Evolutionary conservation across 768 basidiomycete species (phyloP).

Genomic region (Lanmaoa rubissima): DNA sequence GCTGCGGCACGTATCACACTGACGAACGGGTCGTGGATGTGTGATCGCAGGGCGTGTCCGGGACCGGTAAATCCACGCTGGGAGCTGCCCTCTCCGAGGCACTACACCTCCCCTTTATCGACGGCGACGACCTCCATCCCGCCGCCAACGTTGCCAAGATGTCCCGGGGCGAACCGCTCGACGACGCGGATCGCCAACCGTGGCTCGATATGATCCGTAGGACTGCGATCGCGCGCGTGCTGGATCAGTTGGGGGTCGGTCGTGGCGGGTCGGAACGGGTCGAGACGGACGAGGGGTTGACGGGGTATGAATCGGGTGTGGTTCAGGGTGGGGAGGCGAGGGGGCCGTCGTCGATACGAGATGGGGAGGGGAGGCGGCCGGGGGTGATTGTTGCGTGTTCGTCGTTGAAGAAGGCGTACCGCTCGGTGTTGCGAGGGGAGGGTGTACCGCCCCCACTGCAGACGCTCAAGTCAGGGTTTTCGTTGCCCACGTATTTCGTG

Average conservation of each 20-base stretch:
- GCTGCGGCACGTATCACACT: neutral
- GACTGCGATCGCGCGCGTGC: slow-evolving; percentile 44
- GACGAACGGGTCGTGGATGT: neutral
- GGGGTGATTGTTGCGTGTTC: slow-evolving; percentile 89
- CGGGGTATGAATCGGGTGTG: too few relatives aligned
- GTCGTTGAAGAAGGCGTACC: slow-evolving; percentile 76
- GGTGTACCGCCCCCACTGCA: neutral
- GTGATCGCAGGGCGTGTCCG: slow-evolving; percentile 60
- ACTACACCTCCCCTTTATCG: slow-evolving; percentile 74
- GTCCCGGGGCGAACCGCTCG: slow-evolving; percentile 70
- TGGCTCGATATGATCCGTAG: slow-evolving; percentile 78
- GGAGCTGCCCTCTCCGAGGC: slow-evolving; percentile 58
- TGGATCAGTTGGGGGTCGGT: neutral
- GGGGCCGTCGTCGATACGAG: neutral
- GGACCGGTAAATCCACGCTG: slow-evolving; percentile 72
- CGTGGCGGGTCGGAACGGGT: neutral
- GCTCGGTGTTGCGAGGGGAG: slow-evolving; percentile 69
- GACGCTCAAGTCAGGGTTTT: neutral
- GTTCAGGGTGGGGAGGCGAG: neutral
- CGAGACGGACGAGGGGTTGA: too few relatives aligned
- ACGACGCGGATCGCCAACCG: slow-evolving; percentile 78
- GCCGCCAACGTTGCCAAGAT: slow-evolving; percentile 84
- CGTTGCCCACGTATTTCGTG: slow-evolving; percentile 72
- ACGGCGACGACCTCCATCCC: slow-evolving; percentile 89
- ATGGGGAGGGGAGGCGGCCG: neutral